Evolutionary conservation across 176 grass and related monocot genomes (phyloP), one percentile per base, ranked within the genome.

Genomic region (Eragrostis curvula): DNA sequence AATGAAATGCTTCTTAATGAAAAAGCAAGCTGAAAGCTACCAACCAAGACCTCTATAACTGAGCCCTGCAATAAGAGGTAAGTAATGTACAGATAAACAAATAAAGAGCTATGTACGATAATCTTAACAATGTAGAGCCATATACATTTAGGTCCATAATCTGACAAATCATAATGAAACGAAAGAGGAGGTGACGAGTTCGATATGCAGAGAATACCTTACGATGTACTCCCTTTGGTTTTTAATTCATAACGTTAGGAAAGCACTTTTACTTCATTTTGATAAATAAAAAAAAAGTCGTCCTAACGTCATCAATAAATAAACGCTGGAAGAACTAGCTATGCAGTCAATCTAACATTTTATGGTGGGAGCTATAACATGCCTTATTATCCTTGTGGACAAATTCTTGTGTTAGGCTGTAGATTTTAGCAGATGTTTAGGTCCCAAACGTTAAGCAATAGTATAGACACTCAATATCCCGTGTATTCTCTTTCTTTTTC

Each of bases 11-110:
- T 84, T 95, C 93, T 95, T 81, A 98, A 87, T 73, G 96, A 93
- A 86, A 95, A 95, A 9, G 96, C 92, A 89, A 98, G 92, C 79
- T 91, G 96, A 88, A 98, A 98, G 64, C 96, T 98, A 51, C 89
- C 79, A 65, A 89, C 79, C 81, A 98, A 76, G 79, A 95, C 80
- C 71, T 98, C 92, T 27, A 89, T 68, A 74, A 77, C 30, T 43
- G 92, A 93, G 61, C 82, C 81, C 96, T 98, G 88, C 44, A 87
- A 21, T 68, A 84, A 86, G 12, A 74, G 74, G 78, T 48, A 41
- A 74, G 79, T 51, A 60, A 44, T 8, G 44, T 68, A 30, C 17
- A 32, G 28, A 62, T 25, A 24, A 72, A 65, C 53, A 0, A 66
- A 71, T 27, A 40, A 73, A 27, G 71, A 75, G 7, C 74, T 42